Evolutionary conservation across 2,329 filamentous ascomycete genomes (phyloP).

Genomic region (Trichoderma koningiopsis): DNA sequence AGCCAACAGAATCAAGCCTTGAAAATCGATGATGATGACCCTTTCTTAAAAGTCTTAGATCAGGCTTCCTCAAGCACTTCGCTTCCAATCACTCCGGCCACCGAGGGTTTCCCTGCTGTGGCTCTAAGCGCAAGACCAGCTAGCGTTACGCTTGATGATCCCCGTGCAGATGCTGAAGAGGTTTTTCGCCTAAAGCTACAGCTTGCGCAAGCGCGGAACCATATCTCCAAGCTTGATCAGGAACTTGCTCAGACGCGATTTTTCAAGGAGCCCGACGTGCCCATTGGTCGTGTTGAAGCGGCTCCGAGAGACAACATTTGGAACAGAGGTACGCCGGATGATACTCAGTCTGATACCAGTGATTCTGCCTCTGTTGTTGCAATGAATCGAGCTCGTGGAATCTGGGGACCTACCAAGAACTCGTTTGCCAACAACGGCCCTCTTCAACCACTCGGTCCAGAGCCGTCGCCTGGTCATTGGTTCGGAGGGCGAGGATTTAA

Average conservation of each 20-base stretch:
- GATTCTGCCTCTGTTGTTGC: conserved; percentile 55
- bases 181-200: conserved; percentile 69
- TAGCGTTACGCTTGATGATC: conserved; percentile 52
- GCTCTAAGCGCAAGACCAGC: conserved; percentile 55
- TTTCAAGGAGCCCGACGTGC: conserved; percentile 51
- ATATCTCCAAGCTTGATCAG: conserved; percentile 71
- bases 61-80: conserved; percentile 59
- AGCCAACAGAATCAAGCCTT: conserved; percentile 60
- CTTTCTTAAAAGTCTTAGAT: conserved; percentile 45
- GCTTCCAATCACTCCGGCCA: conserved; percentile 63
- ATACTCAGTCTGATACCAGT: conserved; percentile 58
- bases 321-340: conserved; percentile 51
- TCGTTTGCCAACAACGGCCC: conserved; percentile 39
- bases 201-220: conserved; percentile 69
- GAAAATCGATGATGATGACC: conserved; percentile 45
- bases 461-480: conserved; percentile 48
- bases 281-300: conserved; percentile 30
- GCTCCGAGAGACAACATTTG: conserved; percentile 51
- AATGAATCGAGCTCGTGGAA: conserved; percentile 56
- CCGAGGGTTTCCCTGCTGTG: conserved; percentile 54
- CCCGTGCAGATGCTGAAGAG: conserved; percentile 53
- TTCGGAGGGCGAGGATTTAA: conserved; percentile 45
- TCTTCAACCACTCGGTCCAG: conserved; percentile 41
- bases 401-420: conserved; percentile 57
- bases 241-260: conserved; percentile 68